Base-by-base conservation (phyloP, 2,329 filamentous ascomycete species). In the Rhexocercosporidium sp. region DNA sequence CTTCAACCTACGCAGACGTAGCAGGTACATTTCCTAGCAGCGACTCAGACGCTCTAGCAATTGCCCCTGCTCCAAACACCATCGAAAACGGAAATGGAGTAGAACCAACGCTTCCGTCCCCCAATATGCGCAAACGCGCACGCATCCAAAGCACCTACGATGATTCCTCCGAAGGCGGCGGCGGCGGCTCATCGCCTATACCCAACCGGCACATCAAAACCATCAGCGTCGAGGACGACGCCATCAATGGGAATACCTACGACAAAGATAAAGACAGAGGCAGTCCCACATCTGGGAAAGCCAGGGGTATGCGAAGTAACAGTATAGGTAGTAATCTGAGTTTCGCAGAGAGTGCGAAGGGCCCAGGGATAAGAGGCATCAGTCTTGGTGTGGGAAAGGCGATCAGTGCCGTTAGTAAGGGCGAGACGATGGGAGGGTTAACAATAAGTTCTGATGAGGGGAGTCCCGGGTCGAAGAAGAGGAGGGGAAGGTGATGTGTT, bases 301-400 rank as follows among this genome's bases (percentile, higher is more conserved):
- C 59, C 14, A 63, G 62, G 20, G 12, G 60, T 18, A 65, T 44
- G 61, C 70, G 69, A 62, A 75, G 66, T 59, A 68, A 65, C 14
- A 75, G 72, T 70, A 71, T 72, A 25, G 73, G 73, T 0, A 75
- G 74, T 60, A 70, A 70, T 47, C 63, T 76, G 16, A 75, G 66
- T 66, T 75, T 76, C 63, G 71, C 70, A 4, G 69, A 63, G 7
- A 31, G 11, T 47, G 14, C 66, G 61, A 47, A 29, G 16, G 39
- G 57, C 1, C 12, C 34, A 12, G 71, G 71, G 2, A 31, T 54
- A 11, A 71, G 60, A 59, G 75, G 75, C 0, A 75, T 76, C 31
- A 75, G 66, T 65, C 18, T 77, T 6, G 74, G 74, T 4, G 71
- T 66, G 7, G 69, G 69, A 1, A 75, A 66, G 64, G 73, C 74